A percentile compares a stretch with the other conserved stretches of the same genome.
These are phyloP conservation scores for Albatrellus sp. DNA, from an alignment of 1,284 basidiomycete genomes.

Conservation along the genomic window DNA sequence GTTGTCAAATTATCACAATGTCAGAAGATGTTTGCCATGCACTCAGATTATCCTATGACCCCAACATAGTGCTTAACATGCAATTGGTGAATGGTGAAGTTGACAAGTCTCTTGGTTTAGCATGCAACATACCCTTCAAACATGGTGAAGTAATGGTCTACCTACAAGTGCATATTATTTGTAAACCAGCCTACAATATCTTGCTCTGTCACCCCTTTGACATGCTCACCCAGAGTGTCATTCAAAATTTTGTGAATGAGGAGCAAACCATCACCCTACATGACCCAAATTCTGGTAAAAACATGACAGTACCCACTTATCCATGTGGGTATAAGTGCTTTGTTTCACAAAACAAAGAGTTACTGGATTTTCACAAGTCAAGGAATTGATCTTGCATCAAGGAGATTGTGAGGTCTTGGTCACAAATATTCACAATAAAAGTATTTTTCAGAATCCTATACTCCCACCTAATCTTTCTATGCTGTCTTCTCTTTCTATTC, in stretches of 20 bases:
- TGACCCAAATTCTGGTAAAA: constrained; percentile 15
- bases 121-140: too few species aligned
- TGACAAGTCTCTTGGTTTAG: too few species aligned
- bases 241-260: constrained; percentile 14
- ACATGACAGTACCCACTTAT: constrained; percentile 16
- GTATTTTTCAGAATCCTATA: too few species aligned
- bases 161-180: constrained; percentile 17
- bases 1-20: neutral
- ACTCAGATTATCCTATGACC: neutral
- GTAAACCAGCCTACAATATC: constrained; percentile 18
- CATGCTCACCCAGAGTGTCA: constrained; percentile 15
- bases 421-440: too few species aligned
- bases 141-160: constrained; percentile 9
- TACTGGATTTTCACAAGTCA: too few species aligned
- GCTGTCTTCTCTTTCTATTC: neutral
- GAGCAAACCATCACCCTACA: constrained; percentile 15
- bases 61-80: too few species aligned
- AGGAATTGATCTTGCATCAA: neutral
- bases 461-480: neutral
- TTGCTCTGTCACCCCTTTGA: constrained; percentile 23
- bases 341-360: too few species aligned
- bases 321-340: too few species aligned
- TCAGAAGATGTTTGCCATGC: neutral
- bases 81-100: too few species aligned
- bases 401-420: too few species aligned